These are phyloP conservation scores for Purpureocillium takamizusanense DNA, from an alignment of 2,329 filamentous ascomycete species.

Conservation along the genomic window DNA sequence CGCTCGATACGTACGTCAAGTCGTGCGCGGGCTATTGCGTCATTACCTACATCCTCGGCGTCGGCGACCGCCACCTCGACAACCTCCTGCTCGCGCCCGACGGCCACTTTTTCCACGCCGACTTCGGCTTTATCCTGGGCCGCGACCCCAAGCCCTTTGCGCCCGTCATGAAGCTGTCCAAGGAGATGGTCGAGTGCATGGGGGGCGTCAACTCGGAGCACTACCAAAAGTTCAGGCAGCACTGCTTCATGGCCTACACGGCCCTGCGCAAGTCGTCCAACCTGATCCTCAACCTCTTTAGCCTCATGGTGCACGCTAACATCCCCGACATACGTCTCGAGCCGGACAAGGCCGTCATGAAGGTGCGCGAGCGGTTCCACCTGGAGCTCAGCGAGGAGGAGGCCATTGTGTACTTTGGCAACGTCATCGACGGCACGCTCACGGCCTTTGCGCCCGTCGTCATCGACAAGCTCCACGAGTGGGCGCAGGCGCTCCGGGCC, in stretches of 20 bases:
- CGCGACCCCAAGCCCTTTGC: constrained; percentile 96
- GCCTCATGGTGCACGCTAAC: constrained; percentile 94
- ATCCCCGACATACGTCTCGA: constrained; percentile 92
- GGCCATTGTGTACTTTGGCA: constrained; percentile 78
- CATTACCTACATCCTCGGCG: constrained; percentile 93
- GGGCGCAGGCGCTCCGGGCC: constrained; percentile 85
- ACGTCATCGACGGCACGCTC: constrained; percentile 82
- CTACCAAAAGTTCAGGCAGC: constrained; percentile 85
- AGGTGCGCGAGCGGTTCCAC: constrained; percentile 91
- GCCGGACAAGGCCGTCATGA: constrained; percentile 86
- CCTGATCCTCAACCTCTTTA: constrained; percentile 89
- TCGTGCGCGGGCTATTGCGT: constrained; percentile 97
- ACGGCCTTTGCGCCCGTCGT: constrained; percentile 87
- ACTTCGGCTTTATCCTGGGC: constrained; percentile 96
- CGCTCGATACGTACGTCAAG: constrained; percentile 90
- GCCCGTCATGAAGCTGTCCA: constrained; percentile 91
- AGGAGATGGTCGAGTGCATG: constrained; percentile 99
- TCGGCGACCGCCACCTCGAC: constrained; percentile 91
- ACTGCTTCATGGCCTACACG: constrained; percentile 91
- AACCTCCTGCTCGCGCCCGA: constrained; percentile 86
- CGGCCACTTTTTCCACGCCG: constrained; percentile 94
- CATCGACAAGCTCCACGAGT: constrained; percentile 88
- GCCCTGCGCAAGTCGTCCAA: constrained; percentile 84
- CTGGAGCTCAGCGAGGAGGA: constrained; percentile 88
- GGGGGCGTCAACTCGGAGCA: constrained; percentile 73